phyloP scores from a whole-genome alignment of 768 basidiomycete species.

The Russula lepida region DNA sequence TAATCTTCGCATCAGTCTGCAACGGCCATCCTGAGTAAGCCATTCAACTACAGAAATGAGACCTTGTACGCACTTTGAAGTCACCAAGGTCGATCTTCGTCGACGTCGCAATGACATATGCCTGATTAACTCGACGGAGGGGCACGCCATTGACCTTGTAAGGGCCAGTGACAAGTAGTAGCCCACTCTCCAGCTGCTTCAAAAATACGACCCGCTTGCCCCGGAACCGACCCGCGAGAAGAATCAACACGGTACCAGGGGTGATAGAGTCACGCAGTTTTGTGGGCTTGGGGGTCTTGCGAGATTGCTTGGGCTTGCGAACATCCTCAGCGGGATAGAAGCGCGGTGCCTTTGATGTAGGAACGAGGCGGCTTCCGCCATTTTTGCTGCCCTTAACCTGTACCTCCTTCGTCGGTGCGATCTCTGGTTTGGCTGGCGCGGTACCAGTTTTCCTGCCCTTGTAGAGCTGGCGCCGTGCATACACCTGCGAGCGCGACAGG shows the following conservation, averaged over 20 bases:
- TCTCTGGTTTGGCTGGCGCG: conserved; percentile 51
- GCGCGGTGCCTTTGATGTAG: conserved; percentile 75
- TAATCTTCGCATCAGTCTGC: conserved; percentile 82
- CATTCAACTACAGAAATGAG: conserved; percentile 1
- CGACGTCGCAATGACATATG: conserved; percentile 97
- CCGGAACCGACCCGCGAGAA: conserved; percentile 95
- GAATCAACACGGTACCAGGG: conserved; percentile 90
- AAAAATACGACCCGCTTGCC: conserved; percentile 98
- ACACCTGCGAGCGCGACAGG: conserved; percentile 75
- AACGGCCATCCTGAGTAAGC: background rate
- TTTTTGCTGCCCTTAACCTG: conserved; percentile 86
- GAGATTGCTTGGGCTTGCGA: conserved; percentile 81
- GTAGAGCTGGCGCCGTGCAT: conserved; percentile 71
- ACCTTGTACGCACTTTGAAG: conserved; percentile 53
- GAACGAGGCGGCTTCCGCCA: conserved; percentile 79
- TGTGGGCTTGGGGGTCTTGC: conserved; percentile 75
- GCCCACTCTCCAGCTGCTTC: conserved; percentile 88
- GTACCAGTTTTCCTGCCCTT: conserved; percentile 78
- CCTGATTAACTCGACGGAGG: conserved; percentile 94
- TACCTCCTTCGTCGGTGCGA: conserved; percentile 64
- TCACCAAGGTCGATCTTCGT: conserved; percentile 79
- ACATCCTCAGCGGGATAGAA: conserved; percentile 97
- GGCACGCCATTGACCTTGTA: conserved; percentile 99
- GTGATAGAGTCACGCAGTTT: conserved; percentile 81
- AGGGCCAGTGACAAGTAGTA: conserved; percentile 93